Conservation (phyloP, 768 basidiomycete genomes). For the Psilocybe azurescens region DNA sequence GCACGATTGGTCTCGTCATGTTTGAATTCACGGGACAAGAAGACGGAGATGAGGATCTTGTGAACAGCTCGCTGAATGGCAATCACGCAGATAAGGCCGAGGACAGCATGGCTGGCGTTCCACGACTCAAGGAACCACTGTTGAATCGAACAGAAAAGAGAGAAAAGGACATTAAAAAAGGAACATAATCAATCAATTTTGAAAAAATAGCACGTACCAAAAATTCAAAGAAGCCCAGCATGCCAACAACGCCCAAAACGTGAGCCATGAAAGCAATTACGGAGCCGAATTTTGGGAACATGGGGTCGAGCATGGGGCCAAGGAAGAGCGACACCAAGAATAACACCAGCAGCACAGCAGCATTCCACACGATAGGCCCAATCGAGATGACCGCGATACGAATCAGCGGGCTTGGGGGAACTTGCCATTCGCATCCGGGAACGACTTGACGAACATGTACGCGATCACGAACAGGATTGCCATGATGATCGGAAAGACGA, state of each 20-base stretch:
- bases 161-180: conserved; percentile 21
- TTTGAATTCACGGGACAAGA: conserved; percentile 97
- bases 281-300: conserved; percentile 90
- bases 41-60: conserved; percentile 93
- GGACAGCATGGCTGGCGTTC: conserved; percentile 90
- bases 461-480: conserved; percentile 86
- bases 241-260: conserved; percentile 78
- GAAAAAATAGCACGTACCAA: conserved; percentile 56
- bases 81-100: conserved; percentile 91
- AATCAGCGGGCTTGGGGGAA: conserved; percentile 82
- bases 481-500: conserved; percentile 85
- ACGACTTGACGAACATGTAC: conserved; percentile 93
- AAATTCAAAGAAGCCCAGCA: conserved; percentile 96
- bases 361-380: conserved; percentile 97
- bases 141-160: not conserved
- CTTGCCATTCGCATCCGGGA: conserved; percentile 65
- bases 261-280: conserved; percentile 93
- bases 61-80: conserved; percentile 91
- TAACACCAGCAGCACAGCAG: conserved; percentile 80
- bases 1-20: conserved; percentile 98
- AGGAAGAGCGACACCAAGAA: conserved; percentile 93
- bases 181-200: conserved; percentile 12
- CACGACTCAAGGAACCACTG: conserved; percentile 96
- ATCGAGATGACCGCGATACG: conserved; percentile 93
- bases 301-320: conserved; percentile 86